phyloP scores from a whole-genome alignment of 1,284 basidiomycete species.

The Trichosporon coremiiforme region DNA sequence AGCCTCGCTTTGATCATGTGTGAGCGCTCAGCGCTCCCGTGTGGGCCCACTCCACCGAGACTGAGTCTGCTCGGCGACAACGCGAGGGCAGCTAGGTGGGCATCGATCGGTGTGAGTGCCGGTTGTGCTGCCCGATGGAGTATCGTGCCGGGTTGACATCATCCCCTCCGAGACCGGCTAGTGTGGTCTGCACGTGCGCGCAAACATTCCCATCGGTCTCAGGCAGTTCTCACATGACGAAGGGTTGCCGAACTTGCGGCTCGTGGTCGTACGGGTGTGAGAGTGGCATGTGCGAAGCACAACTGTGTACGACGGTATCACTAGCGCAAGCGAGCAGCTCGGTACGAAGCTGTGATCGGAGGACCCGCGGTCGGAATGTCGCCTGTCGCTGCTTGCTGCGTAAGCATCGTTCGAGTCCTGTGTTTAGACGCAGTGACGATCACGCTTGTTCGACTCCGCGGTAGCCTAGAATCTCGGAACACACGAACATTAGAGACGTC shows the following conservation, averaged over 20 bases:
- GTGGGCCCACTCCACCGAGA: slow-evolving; percentile 1
- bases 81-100: background rate
- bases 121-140: background rate
- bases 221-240: background rate
- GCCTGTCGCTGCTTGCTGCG: background rate
- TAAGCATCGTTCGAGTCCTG: background rate
- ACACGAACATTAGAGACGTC: too few species aligned
- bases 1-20: background rate
- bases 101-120: background rate
- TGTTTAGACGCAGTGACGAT: background rate
- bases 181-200: background rate
- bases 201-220: background rate
- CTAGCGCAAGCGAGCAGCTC: too few species aligned
- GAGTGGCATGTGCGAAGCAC: too few species aligned
- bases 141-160: background rate
- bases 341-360: too few species aligned
- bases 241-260: background rate
- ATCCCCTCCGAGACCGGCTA: background rate
- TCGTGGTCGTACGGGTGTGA: background rate
- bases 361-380: too few species aligned
- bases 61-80: background rate
- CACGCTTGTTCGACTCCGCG: too few species aligned
- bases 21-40: background rate
- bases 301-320: too few species aligned
- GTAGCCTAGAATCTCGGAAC: too few species aligned